These are phyloP conservation scores for Cyclocybe aegerita DNA, from an alignment of 768 basidiomycete species.

Conservation along the genomic window DNA sequence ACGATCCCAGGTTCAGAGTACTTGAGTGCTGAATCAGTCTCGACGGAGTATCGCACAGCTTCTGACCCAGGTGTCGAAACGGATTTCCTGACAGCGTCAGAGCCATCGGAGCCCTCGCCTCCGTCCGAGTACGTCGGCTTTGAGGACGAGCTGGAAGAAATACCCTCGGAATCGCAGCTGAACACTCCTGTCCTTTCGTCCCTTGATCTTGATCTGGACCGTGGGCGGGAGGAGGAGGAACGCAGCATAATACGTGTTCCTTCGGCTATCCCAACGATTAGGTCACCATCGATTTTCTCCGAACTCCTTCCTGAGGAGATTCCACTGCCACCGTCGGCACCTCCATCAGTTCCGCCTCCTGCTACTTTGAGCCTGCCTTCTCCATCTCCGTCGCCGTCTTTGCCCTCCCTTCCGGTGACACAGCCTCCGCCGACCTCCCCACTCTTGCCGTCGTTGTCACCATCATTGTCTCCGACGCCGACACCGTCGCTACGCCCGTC, in stretches of 20 bases:
- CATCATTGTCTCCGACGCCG: constrained; percentile 6
- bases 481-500: constrained; percentile 3
- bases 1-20: constrained; percentile 38
- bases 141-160: constrained; percentile 38
- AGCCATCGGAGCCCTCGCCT: constrained; percentile 25
- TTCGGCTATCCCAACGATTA: constrained; percentile 28
- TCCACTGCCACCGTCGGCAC: constrained; percentile 40
- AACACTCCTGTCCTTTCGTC: constrained; percentile 42
- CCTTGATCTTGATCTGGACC: constrained; percentile 21
- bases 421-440: background rate
- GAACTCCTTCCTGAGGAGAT: constrained; percentile 33
- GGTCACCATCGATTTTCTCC: constrained; percentile 28
- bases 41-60: constrained; percentile 45
- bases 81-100: constrained; percentile 34
- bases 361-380: background rate
- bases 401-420: constrained; percentile 19
- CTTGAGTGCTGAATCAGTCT: constrained; percentile 37
- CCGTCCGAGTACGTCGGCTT: constrained; percentile 48
- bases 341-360: background rate
- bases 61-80: constrained; percentile 36
- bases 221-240: constrained; percentile 26
- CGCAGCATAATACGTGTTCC: constrained; percentile 23
- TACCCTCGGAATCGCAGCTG: constrained; percentile 34
- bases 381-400: constrained; percentile 33
- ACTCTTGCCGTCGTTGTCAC: background rate